These are phyloP conservation scores for Nicotiana rustica DNA, from an alignment of 305 asterid genomes.

Conservation along the genomic window DNA sequence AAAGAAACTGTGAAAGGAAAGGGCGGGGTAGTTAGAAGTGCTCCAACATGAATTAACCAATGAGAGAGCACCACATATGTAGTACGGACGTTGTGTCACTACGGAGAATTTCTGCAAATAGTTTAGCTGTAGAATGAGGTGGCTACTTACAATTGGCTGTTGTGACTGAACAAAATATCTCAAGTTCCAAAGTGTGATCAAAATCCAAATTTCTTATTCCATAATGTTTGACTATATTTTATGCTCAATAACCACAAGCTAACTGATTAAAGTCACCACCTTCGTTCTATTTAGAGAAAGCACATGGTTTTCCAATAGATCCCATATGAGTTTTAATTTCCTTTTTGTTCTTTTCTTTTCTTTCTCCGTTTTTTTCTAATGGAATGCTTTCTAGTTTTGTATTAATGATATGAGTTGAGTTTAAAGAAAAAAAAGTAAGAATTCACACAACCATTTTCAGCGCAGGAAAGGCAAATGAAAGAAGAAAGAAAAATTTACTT, in stretches of 20 bases:
- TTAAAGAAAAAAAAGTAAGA: too few species aligned
- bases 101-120: not conserved
- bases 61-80: not conserved
- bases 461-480: too few species aligned
- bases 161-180: conserved; percentile 22
- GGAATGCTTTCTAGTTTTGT: not conserved
- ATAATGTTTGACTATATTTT: conserved; percentile 5
- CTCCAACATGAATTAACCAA: not conserved
- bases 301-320: not conserved
- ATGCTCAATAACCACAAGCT: not conserved
- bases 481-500: too few species aligned
- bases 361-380: too few species aligned
- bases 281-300: not conserved
- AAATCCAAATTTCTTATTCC: not conserved
- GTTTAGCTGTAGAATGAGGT: not conserved
- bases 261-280: not conserved
- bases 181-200: conserved; percentile 7
- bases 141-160: not conserved
- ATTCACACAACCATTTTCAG: too few species aligned
- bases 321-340: not conserved
- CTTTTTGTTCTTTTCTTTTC: not conserved
- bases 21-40: not conserved
- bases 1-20: not conserved
- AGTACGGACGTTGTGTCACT: not conserved
- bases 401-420: too few species aligned